Base-by-base conservation (phyloP, 192 early-diverging fungal species). In the Backusella mclennaniae region DNA sequence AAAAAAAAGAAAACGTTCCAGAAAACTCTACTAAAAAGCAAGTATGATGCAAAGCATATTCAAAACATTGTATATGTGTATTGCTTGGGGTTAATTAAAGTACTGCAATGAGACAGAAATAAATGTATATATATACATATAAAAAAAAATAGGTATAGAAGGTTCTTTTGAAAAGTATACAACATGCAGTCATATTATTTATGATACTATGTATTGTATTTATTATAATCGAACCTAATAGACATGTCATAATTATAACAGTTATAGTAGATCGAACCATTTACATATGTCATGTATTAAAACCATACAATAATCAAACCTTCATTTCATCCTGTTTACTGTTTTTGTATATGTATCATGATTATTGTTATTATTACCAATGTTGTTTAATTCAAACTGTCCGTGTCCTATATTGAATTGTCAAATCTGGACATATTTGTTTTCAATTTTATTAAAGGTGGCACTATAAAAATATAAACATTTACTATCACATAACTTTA, bases 1-100 rank as follows among this genome's bases (percentile, higher is more conserved):
- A 71, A 71, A 71, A 42, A 71, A 41, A 71, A 42, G 12, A 38
- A 69, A 17, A 38, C n/a, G 67, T 69, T 33, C 31, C 35, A 69
- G 67, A 69, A 69, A 49, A 49, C 17, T 6, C 17, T 7, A 26
- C n/a, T n/a, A 38, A 23, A 7, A 19, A 41, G n/a, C 35, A 38
- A 39, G 35, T 69, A n/a, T 7, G 17, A 67, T 35, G 46, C 46
- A 49, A 49, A 7, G 3, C 6, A 49, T 49, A 49, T 49, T 21
- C 46, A 49, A 19, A 12, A 21, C 6, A 49, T 19, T n/a, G 46
- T n/a, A 49, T 49, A 19, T 49, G 0, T 6, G 15, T 6, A 44
- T 44, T 44, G 3, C 42, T 44, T 44, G 4, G 19, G 46, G n/a
- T 33, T 33, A 33, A 33, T 33, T 49, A n/a, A 3, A 44, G 6